phyloP scores from a whole-genome alignment of 805 yeast species.

The Candida patagonica region DNA sequence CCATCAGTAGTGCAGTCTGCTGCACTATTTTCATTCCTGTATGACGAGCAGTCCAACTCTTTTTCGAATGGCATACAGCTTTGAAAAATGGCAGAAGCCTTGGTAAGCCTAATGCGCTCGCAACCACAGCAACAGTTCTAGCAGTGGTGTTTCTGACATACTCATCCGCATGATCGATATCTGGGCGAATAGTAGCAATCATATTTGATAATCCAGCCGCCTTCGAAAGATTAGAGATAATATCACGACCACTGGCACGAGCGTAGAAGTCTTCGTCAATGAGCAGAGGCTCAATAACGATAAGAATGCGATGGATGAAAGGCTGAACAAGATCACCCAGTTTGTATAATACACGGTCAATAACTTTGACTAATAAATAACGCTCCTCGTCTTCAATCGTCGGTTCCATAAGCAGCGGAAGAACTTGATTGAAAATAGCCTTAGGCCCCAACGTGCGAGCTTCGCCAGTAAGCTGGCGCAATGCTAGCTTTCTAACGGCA shows the following conservation, averaged over 20 bases:
- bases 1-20: constrained; percentile 59
- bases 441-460: constrained; percentile 63
- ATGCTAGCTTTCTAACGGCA: constrained; percentile 53
- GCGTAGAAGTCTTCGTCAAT: constrained; percentile 72
- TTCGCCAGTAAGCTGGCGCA: constrained; percentile 55
- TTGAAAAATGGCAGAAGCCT: constrained; percentile 66
- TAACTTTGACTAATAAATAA: constrained; percentile 67
- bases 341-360: constrained; percentile 58
- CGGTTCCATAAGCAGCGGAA: constrained; percentile 69
- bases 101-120: constrained; percentile 67
- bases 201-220: constrained; percentile 77
- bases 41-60: constrained; percentile 74
- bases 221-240: constrained; percentile 61
- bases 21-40: constrained; percentile 74
- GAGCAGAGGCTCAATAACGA: constrained; percentile 68
- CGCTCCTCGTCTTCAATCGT: constrained; percentile 73
- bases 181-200: constrained; percentile 72
- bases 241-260: constrained; percentile 69
- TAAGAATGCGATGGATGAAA: constrained; percentile 58
- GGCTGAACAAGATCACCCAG: constrained; percentile 63
- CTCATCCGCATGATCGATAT: constrained; percentile 76
- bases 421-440: constrained; percentile 54
- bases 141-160: constrained; percentile 68
- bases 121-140: constrained; percentile 74
- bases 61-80: constrained; percentile 69